Evolutionary conservation across 2,329 filamentous ascomycete genomes (phyloP).

Genomic region (Pseudocercospora vitis): DNA sequence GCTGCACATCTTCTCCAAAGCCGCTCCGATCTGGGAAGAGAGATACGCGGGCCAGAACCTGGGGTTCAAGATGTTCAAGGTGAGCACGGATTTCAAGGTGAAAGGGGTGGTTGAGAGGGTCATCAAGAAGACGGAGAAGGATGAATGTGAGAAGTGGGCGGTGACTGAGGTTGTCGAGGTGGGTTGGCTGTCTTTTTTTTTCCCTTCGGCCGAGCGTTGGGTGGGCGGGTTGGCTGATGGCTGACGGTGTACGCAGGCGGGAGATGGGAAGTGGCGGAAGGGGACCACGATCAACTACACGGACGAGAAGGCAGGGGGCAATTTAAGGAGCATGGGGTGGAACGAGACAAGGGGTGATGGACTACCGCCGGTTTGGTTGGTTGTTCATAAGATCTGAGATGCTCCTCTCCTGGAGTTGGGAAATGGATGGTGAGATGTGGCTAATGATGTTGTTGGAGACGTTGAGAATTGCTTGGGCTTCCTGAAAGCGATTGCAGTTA

Average conservation of each 20-base stretch:
- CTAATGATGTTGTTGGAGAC: too few species aligned
- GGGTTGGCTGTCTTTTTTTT: too few species aligned
- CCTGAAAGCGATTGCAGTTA: too few species aligned
- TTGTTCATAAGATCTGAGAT: constrained; percentile 35
- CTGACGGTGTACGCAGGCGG: too few species aligned
- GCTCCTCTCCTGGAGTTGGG: too few species aligned
- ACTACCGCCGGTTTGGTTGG: constrained; percentile 40
- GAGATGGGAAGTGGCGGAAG: constrained; percentile 34
- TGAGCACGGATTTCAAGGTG: constrained; percentile 30
- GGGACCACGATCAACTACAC: constrained; percentile 34
- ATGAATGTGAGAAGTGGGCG: constrained; percentile 32
- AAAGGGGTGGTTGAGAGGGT: constrained; percentile 36
- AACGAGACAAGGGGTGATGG: constrained; percentile 31
- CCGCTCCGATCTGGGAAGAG: constrained; percentile 31
- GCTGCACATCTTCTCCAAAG: constrained; percentile 35
- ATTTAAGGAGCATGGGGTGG: constrained; percentile 37
- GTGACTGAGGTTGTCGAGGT: constrained; percentile 38
- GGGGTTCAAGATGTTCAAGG: constrained; percentile 38
- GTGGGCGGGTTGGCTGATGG: too few species aligned
- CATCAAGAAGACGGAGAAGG: constrained; percentile 21
- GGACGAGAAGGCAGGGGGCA: constrained; percentile 33
- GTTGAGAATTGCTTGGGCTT: too few species aligned
- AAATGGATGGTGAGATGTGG: too few species aligned
- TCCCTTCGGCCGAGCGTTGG: too few species aligned
- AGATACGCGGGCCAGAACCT: constrained; percentile 23